Base-by-base conservation (phyloP, 208 protist species). In the Trypanosoma caninum region DNA sequence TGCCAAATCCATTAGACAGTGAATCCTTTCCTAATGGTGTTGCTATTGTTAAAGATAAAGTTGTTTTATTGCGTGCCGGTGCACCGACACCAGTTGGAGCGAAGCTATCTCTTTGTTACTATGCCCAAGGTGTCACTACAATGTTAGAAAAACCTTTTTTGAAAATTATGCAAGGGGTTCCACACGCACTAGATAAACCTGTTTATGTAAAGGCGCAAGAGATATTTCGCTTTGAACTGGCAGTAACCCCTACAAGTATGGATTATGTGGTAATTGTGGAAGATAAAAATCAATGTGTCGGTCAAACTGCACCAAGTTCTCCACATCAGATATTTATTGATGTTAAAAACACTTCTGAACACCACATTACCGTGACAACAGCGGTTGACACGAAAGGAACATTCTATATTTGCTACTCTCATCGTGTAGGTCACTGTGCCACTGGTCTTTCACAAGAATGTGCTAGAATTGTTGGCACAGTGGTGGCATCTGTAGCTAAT, bases 341-440 rank as follows among this genome's bases (percentile, higher is more conserved):
- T 30, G 14, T 52, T 20, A 8, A 50, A 30, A 30, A 1, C 3
- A n/a, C 1, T 11, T n/a, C 3, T 34, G 34, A 6, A 9, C 30
- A 31, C 23, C 45, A 50, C 34, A 11, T 74, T 34, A 53, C 46
- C 3, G 72, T 89, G n/a, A 78, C 64, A 13, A 58, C 86, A 10
- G 82, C 75, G 4, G 57, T 93, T 48, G 74, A 76, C 1, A 31
- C 27, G 16, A 69, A 76, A 14, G 85, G 84, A 4, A 76, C 48
- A 22, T 95, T 87, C 76, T 83, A 87, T 47, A 65, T 91, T 25
- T 95, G 89, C 64, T 93, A 91, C 76, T 82, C 83, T 9, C 69
- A 90, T 47, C 72, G 70, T 35, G 25, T 56, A 2, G 80, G 47
- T 13, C n/a, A 30, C 11, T 91, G 83, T 59, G 71, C 56, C 18